Percentiles rank a stretch among this genome's conserved stretches.
Conservation (phyloP, 2,329 filamentous ascomycete genomes). For the Xylariaceae sp. region DNA sequence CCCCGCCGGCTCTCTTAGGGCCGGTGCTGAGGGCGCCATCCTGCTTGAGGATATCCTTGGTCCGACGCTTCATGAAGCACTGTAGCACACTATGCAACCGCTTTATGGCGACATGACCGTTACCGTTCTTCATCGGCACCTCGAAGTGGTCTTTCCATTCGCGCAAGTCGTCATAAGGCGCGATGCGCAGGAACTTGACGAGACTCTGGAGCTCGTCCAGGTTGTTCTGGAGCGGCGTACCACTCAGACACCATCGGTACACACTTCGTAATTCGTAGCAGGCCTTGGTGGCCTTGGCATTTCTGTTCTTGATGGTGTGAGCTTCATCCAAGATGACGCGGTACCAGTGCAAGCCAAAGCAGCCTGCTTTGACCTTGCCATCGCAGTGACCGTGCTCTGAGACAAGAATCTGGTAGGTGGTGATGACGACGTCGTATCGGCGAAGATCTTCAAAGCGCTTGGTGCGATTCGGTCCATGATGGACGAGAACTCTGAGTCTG, state of each 20-base stretch:
- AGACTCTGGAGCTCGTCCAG: constrained; percentile 92
- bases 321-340: constrained; percentile 93
- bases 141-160: constrained; percentile 93
- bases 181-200: constrained; percentile 86
- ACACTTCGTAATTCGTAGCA: constrained; percentile 79
- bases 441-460: constrained; percentile 73
- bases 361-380: constrained; percentile 65
- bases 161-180: constrained; percentile 78
- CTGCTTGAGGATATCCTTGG: constrained; percentile 91
- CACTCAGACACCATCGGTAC: constrained; percentile 93
- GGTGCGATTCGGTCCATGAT: constrained; percentile 81
- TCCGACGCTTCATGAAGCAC: constrained; percentile 98
- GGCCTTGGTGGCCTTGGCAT: constrained; percentile 90
- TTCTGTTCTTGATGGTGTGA: constrained; percentile 97
- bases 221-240: constrained; percentile 97
- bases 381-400: constrained; percentile 76
- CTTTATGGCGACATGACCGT: constrained; percentile 81
- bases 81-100: constrained; percentile 79
- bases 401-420: constrained; percentile 91
- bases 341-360: constrained; percentile 92
- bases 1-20: constrained; percentile 54
- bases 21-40: constrained; percentile 76
- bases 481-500: constrained; percentile 74
- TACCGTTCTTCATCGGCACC: constrained; percentile 80
- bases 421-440: constrained; percentile 90